A percentile compares a stretch with the other conserved stretches of the same genome.
These are phyloP conservation scores for Brassica cretica DNA, from an alignment of 345 rosid species.

Conservation along the genomic window DNA sequence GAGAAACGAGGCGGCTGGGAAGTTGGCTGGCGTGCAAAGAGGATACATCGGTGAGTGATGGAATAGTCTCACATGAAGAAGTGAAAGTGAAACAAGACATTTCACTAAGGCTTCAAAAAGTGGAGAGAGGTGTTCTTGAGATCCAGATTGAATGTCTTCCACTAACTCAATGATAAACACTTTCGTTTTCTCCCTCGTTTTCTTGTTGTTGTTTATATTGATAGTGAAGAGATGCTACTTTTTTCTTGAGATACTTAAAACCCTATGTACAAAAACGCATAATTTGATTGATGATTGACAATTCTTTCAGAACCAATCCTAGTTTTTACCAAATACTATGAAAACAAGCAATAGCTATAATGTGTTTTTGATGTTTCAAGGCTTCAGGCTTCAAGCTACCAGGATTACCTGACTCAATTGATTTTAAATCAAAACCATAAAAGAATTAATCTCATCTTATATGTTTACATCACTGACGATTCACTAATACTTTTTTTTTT, in stretches of 20 bases:
- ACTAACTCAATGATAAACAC: constrained; percentile 63
- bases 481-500: too few species aligned
- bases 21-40: constrained; percentile 75
- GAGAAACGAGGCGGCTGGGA: constrained; percentile 69
- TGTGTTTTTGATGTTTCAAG: too few species aligned
- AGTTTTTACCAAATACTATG: neutral
- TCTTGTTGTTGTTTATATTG: neutral
- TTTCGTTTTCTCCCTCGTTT: constrained; percentile 3
- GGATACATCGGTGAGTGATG: constrained; percentile 67
- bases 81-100: constrained; percentile 83
- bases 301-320: constrained; percentile 18
- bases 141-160: constrained; percentile 94
- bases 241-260: constrained; percentile 19
- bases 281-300: constrained; percentile 5
- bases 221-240: constrained; percentile 22
- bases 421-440: too few species aligned
- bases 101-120: constrained; percentile 74
- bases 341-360: neutral
- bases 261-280: constrained; percentile 26
- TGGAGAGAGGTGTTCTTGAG: constrained; percentile 83
- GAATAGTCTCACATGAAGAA: constrained; percentile 58
- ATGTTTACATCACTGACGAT: too few species aligned
- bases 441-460: too few species aligned
- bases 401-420: too few species aligned
- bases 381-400: too few species aligned